phyloP scores from a whole-genome alignment of 768 basidiomycete species.

The Rubroboletus satanas region DNA sequence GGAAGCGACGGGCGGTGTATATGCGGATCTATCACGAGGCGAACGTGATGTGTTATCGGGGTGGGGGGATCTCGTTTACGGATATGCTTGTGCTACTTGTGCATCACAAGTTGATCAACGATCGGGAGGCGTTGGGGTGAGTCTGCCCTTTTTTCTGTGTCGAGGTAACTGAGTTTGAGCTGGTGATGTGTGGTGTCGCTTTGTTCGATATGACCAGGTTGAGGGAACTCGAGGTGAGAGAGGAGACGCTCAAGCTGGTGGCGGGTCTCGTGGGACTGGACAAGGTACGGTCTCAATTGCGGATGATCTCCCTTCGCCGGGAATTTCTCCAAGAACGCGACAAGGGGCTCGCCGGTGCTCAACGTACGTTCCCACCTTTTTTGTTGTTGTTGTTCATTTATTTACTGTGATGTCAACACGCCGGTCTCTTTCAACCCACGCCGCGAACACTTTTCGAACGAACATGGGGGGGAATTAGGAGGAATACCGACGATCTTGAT shows the following conservation, averaged over 20 bases:
- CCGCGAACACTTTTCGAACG: no score
- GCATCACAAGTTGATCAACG: conserved; percentile 89
- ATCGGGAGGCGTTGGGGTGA: conserved; percentile 83
- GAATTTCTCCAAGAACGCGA: conserved; percentile 54
- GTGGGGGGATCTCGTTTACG: conserved; percentile 85
- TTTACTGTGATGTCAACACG: no score
- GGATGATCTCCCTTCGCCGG: conserved; percentile 68
- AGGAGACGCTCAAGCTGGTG: conserved; percentile 74
- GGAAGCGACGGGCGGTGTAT: conserved; percentile 66
- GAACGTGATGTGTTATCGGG: conserved; percentile 60
- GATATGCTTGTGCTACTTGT: conserved; percentile 83
- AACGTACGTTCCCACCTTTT: not conserved
- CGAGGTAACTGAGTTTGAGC: not conserved
- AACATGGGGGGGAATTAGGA: no score
- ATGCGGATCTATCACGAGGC: conserved; percentile 87
- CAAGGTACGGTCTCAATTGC: conserved; percentile 75
- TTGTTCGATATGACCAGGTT: conserved; percentile 43
- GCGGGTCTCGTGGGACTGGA: conserved; percentile 83
- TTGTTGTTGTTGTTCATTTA: no score
- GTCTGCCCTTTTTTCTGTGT: conserved; percentile 27
- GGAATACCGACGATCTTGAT: conserved; percentile 74
- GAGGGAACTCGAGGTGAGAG: conserved; percentile 74
- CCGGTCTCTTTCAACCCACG: not conserved
- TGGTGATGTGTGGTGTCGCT: not conserved
- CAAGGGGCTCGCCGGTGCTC: conserved; percentile 32